These are phyloP conservation scores for Hansenula sp. DNA, from an alignment of 1,139 yeast species.

Conservation along the genomic window DNA sequence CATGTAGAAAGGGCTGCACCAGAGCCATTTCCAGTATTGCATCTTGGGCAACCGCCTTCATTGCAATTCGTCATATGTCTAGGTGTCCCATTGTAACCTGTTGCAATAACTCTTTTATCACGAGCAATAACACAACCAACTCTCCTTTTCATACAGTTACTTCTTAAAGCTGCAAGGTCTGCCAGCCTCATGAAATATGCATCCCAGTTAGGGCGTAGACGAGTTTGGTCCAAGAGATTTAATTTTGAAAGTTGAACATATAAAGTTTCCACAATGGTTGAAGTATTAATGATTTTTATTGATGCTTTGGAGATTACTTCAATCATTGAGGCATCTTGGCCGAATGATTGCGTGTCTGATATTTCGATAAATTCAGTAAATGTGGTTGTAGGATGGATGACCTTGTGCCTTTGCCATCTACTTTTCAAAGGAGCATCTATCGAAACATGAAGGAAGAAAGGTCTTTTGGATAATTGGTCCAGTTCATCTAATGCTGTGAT, in stretches of 20 bases:
- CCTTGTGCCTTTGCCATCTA: slow-evolving; percentile 46
- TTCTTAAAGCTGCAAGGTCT: slow-evolving; percentile 84
- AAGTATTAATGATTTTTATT: slow-evolving; percentile 59
- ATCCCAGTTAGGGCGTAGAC: slow-evolving; percentile 95
- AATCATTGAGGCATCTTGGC: slow-evolving; percentile 35
- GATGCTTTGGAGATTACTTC: slow-evolving; percentile 55
- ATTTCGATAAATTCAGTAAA: slow-evolving; percentile 37
- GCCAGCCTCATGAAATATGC: slow-evolving; percentile 92
- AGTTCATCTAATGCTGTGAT: slow-evolving; percentile 42
- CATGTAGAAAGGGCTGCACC: slow-evolving; percentile 80
- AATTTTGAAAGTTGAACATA: slow-evolving; percentile 49
- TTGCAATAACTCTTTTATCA: slow-evolving; percentile 83
- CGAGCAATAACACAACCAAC: slow-evolving; percentile 95
- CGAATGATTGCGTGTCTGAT: slow-evolving; percentile 44
- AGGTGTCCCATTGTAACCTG: slow-evolving; percentile 98
- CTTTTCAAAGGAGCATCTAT: slow-evolving; percentile 69
- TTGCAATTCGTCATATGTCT: slow-evolving; percentile 83
- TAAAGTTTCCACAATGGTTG: slow-evolving; percentile 43
- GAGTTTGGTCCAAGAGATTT: slow-evolving; percentile 48
- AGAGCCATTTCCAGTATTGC: slow-evolving; percentile 61
- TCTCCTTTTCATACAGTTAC: slow-evolving; percentile 95
- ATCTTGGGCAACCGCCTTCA: slow-evolving; percentile 91
- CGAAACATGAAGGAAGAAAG: slow-evolving; percentile 79
- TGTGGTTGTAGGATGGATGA: slow-evolving; percentile 21
- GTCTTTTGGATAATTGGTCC: slow-evolving; percentile 59